Percentiles rank a stretch among this genome's conserved stretches.
These are phyloP conservation scores for Nevesoporus exiguus DNA, from an alignment of 768 basidiomycete genomes.

Conservation along the genomic window DNA sequence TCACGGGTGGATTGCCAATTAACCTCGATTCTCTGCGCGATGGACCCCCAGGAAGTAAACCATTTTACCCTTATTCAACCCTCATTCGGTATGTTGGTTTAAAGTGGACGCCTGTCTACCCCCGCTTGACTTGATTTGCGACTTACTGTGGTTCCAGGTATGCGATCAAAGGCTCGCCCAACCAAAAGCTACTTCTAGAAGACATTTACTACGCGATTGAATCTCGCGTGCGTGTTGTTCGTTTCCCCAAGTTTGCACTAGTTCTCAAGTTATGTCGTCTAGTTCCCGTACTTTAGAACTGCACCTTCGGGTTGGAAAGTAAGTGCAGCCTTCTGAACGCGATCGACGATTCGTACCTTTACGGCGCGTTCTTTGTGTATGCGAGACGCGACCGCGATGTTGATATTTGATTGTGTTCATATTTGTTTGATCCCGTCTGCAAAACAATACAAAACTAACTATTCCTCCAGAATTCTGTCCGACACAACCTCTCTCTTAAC, in stretches of 20 bases:
- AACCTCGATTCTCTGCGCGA: slow-evolving; percentile 85
- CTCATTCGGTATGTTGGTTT: slow-evolving; percentile 68
- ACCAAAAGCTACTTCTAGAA: slow-evolving; percentile 79
- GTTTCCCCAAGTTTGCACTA: not conserved
- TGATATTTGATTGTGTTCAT: slow-evolving; percentile 59
- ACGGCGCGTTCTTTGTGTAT: slow-evolving; percentile 7
- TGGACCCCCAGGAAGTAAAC: slow-evolving; percentile 85
- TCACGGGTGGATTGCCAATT: slow-evolving; percentile 80
- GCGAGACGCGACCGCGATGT: slow-evolving; percentile 54
- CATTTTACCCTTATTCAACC: slow-evolving; percentile 89
- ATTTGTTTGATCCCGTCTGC: slow-evolving; percentile 46
- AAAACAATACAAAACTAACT: slow-evolving; percentile 31
- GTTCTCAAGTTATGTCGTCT: slow-evolving; percentile 14
- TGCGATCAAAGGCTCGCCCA: slow-evolving; percentile 88
- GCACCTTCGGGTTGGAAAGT: slow-evolving; percentile 94
- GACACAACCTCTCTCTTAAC: slow-evolving; percentile 86
- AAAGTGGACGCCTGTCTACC: not conserved
- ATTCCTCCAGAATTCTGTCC: slow-evolving; percentile 73
- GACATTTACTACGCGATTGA: slow-evolving; percentile 93
- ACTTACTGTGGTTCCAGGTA: slow-evolving; percentile 48
- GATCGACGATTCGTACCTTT: not conserved
- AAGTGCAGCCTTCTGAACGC: slow-evolving; percentile 28
- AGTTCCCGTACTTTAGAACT: slow-evolving; percentile 88
- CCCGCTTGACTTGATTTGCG: not conserved
- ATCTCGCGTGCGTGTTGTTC: slow-evolving; percentile 59